Conservation (phyloP, 176 grass and related monocot species). For the Aechmea fasciata region DNA sequence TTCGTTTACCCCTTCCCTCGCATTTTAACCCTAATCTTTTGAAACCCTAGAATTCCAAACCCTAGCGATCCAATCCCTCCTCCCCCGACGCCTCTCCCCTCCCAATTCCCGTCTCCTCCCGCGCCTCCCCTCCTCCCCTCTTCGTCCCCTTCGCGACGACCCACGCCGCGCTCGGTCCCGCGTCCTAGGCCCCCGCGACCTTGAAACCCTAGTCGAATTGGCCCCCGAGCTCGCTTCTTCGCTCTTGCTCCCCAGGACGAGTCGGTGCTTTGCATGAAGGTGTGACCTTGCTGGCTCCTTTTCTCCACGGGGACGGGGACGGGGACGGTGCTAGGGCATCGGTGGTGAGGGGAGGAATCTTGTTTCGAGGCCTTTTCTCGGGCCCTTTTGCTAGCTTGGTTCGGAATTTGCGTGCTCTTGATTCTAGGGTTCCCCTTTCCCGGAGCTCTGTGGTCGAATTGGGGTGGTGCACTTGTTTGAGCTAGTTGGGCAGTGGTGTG, state of each 20-base stretch:
- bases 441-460: not conserved
- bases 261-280: not conserved
- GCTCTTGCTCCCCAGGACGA: not conserved
- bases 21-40: constrained; percentile 31
- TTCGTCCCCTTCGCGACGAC: not conserved
- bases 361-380: not conserved
- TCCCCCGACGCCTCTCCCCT: not conserved
- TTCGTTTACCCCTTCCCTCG: constrained; percentile 36
- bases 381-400: not conserved
- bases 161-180: constrained; percentile 4
- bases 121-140: not conserved
- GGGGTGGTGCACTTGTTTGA: constrained; percentile 1
- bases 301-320: not conserved
- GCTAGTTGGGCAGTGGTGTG: not conserved
- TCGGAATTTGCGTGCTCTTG: not conserved
- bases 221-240: too few species aligned
- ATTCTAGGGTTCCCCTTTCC: not conserved
- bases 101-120: not conserved
- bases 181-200: not conserved
- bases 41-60: constrained; percentile 63
- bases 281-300: not conserved
- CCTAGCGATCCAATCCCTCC: constrained; percentile 24
- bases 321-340: constrained; percentile 14
- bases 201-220: constrained; percentile 8
- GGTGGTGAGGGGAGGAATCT: not conserved